Evolutionary conservation across 1,284 basidiomycete genomes (phyloP).

Genomic region (Spongispora temasekensis): DNA sequence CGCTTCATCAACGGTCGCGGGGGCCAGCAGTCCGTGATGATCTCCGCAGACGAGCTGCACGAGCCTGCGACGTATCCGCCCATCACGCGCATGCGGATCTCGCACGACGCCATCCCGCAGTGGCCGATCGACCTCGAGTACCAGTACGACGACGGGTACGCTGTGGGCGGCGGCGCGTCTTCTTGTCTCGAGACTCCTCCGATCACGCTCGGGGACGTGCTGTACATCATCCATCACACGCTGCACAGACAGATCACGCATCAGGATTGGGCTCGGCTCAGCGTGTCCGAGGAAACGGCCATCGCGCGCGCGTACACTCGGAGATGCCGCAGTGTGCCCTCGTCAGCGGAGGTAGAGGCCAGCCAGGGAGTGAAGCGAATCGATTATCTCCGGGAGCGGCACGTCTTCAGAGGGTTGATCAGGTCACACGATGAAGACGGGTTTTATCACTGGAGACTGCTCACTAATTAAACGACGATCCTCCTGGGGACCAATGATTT

Average conservation of each 20-base stretch:
- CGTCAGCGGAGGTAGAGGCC: constrained; percentile 42
- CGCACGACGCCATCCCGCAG: constrained; percentile 54
- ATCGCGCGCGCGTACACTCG: constrained; percentile 57
- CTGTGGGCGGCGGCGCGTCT: background rate
- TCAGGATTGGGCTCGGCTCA: constrained; percentile 53
- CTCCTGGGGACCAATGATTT: too few species aligned
- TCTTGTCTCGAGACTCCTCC: constrained; percentile 37
- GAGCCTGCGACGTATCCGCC: constrained; percentile 60
- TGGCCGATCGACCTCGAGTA: constrained; percentile 63
- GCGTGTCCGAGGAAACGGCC: constrained; percentile 40
- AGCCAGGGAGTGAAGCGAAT: constrained; percentile 57
- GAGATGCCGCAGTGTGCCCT: constrained; percentile 47
- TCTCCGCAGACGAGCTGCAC: constrained; percentile 46
- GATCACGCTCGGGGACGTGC: constrained; percentile 60
- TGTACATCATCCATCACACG: constrained; percentile 51
- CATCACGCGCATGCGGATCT: constrained; percentile 55
- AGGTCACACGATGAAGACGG: constrained; percentile 39
- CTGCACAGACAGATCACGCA: constrained; percentile 58
- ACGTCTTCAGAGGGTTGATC: constrained; percentile 56
- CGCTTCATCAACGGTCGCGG: constrained; percentile 41
- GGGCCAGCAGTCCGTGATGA: constrained; percentile 35
- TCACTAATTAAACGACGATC: constrained; percentile 31
- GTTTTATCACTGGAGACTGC: constrained; percentile 41
- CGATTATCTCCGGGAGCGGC: constrained; percentile 57
- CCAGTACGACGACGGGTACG: constrained; percentile 30